These are phyloP conservation scores for Daldinia caldariorum DNA, from an alignment of 495 filamentous ascomycete species.

Conservation along the genomic window DNA sequence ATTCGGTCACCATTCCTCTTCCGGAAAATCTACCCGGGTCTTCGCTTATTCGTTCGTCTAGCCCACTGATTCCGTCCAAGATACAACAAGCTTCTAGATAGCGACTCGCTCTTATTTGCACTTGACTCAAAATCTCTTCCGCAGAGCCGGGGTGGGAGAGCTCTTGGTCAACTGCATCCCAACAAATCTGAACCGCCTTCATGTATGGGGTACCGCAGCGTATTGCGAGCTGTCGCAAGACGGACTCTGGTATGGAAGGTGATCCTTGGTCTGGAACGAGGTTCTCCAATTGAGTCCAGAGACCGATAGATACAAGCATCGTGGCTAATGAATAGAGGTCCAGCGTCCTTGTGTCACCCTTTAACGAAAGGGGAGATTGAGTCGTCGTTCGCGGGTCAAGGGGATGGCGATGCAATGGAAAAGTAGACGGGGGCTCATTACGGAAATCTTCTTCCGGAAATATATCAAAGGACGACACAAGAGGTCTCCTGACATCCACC, in stretches of 20 bases:
- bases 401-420: slow-evolving; percentile 77
- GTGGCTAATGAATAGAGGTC: slow-evolving; percentile 89
- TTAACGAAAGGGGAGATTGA: slow-evolving; percentile 58
- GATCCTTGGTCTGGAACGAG: slow-evolving; percentile 57
- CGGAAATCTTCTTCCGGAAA: slow-evolving; percentile 72
- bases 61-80: slow-evolving; percentile 58
- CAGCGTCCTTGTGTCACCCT: slow-evolving; percentile 66
- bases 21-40: slow-evolving; percentile 44
- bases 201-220: slow-evolving; percentile 81
- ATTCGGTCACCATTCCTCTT: slow-evolving; percentile 3
- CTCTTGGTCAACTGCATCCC: slow-evolving; percentile 79
- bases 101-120: slow-evolving; percentile 55
- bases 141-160: slow-evolving; percentile 50
- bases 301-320: slow-evolving; percentile 83
- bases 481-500: slow-evolving; percentile 76
- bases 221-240: slow-evolving; percentile 70
- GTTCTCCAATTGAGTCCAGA: slow-evolving; percentile 82
- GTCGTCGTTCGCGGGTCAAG: slow-evolving; percentile 70
- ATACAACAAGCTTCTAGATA: slow-evolving; percentile 63
- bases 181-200: slow-evolving; percentile 80
- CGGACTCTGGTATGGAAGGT: slow-evolving; percentile 53
- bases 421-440: slow-evolving; percentile 52
- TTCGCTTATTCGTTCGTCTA: slow-evolving; percentile 58
- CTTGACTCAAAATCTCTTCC: slow-evolving; percentile 55
- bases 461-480: slow-evolving; percentile 81